Conservation (phyloP, 2,329 filamentous ascomycete species). For the Gyromitra esculenta region DNA sequence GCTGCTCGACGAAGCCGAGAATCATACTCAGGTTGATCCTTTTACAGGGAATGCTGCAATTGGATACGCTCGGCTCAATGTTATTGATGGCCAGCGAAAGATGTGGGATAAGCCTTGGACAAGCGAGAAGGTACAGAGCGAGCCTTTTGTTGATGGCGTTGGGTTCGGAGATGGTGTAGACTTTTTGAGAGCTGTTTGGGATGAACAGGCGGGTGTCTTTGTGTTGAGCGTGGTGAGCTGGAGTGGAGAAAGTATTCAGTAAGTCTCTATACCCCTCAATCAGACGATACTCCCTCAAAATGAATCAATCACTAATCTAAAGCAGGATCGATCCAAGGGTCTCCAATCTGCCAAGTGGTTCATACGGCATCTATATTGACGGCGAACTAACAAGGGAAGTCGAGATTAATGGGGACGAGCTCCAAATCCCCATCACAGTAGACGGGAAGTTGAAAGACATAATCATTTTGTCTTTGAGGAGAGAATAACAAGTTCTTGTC, state of each 20-base stretch:
- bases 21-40: conserved; percentile 59
- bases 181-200: conserved; percentile 45
- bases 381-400: conserved; percentile 97
- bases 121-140: conserved; percentile 51
- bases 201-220: conserved; percentile 24
- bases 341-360: conserved; percentile 12
- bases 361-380: conserved; percentile 94
- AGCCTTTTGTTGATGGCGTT: conserved; percentile 38
- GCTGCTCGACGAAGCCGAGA: conserved; percentile 54
- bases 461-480: not conserved
- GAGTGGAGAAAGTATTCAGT: conserved; percentile 22
- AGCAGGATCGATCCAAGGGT: conserved; percentile 18
- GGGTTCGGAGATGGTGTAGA: conserved; percentile 29
- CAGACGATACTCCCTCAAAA: not conserved
- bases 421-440: conserved; percentile 6
- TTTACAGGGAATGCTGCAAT: conserved; percentile 60
- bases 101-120: conserved; percentile 60
- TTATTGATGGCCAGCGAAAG: conserved; percentile 60
- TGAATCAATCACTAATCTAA: conserved; percentile 2
- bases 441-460: conserved; percentile 8
- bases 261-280: not conserved
- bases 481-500: not conserved
- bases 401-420: conserved; percentile 63
- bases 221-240: conserved; percentile 25
- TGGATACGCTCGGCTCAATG: conserved; percentile 61